A percentile compares a stretch with the other conserved stretches of the same genome.
Conservation (phyloP, 176 grass and related monocot genomes). For the Elymus sibiricus region DNA sequence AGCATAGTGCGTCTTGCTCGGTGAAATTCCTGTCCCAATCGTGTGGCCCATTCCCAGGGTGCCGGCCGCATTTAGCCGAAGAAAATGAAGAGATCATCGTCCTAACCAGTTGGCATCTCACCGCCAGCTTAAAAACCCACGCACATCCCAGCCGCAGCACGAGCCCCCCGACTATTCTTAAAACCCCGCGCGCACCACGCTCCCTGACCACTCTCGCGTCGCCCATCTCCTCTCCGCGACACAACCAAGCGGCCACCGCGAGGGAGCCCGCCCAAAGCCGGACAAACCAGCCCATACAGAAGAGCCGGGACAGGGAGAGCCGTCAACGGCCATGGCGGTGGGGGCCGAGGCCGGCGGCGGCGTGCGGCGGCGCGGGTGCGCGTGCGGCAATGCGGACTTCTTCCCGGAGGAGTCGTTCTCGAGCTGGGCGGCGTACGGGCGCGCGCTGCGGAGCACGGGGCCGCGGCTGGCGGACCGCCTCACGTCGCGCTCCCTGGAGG, state of each 20-base stretch:
- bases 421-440: constrained; percentile 66
- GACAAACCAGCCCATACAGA: background rate
- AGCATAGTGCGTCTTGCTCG: background rate
- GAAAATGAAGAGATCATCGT: background rate
- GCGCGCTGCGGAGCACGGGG: constrained; percentile 61
- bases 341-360: constrained; percentile 1
- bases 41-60: background rate
- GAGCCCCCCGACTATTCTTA: background rate
- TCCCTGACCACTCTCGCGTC: background rate
- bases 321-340: constrained; percentile 19
- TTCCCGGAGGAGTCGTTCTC: constrained; percentile 89
- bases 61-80: background rate
- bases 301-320: background rate
- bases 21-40: background rate
- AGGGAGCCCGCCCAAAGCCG: background rate
- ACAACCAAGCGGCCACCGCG: background rate
- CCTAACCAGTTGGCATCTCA: background rate
- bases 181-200: background rate
- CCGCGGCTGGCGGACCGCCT: constrained; percentile 50
- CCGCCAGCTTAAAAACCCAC: background rate
- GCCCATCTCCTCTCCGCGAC: background rate
- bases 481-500: constrained; percentile 53
- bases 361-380: constrained; percentile 30
- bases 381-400: constrained; percentile 56
- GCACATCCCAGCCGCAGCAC: background rate